Percentiles rank a stretch among this genome's conserved stretches.
Evolutionary conservation across 2,329 filamentous ascomycete species (phyloP).

Genomic region (Dactylella cylindrospora): DNA sequence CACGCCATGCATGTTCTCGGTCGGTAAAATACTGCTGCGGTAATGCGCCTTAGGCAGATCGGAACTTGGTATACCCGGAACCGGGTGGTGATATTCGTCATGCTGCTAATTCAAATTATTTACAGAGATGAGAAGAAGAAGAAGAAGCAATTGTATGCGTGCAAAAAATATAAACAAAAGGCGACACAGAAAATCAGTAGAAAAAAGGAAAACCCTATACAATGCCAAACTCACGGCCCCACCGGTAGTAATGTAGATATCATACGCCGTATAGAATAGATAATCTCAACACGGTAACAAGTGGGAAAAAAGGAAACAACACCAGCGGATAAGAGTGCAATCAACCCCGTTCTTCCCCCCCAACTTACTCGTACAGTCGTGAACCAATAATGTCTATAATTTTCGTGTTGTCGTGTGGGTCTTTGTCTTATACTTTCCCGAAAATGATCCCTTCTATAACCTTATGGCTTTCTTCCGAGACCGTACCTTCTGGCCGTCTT

Average conservation of each 20-base stretch:
- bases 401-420: background rate
- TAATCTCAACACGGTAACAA: background rate
- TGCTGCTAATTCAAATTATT: too few species aligned
- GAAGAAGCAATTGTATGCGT: background rate
- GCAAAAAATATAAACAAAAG: background rate
- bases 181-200: conserved; percentile 2
- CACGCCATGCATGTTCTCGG: too few species aligned
- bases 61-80: too few species aligned
- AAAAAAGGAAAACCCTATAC: conserved; percentile 9
- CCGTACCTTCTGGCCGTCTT: conserved; percentile 54
- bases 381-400: conserved; percentile 8
- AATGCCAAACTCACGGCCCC: conserved; percentile 14
- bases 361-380: conserved; percentile 19
- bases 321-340: background rate
- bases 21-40: too few species aligned
- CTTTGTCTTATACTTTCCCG: too few species aligned
- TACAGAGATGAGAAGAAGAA: conserved; percentile 28
- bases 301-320: background rate
- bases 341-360: conserved; percentile 1
- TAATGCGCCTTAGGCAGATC: too few species aligned
- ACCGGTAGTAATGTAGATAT: conserved; percentile 21
- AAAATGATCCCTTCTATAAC: background rate
- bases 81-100: too few species aligned
- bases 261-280: conserved; percentile 36
- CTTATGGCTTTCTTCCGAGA: conserved; percentile 33